These are phyloP conservation scores for Caryopteris hybrid DNA, from an alignment of 305 asterid species.

Conservation along the genomic window DNA sequence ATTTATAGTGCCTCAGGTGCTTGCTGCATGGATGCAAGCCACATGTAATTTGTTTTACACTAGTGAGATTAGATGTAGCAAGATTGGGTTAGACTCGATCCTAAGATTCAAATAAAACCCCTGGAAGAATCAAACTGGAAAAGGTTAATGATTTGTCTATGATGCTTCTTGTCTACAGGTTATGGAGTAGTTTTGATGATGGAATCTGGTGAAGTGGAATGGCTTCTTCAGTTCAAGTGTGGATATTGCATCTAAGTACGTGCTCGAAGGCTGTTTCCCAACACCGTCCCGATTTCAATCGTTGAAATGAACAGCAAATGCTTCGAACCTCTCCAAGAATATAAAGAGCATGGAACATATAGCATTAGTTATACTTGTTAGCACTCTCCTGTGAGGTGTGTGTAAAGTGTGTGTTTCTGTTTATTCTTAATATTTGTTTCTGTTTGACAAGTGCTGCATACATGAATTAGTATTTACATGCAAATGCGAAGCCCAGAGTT, in stretches of 20 bases:
- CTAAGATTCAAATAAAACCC: background rate
- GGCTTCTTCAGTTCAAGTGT: conserved; percentile 23
- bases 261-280: conserved; percentile 5
- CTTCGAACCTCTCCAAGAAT: background rate
- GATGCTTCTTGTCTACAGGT: conserved; percentile 9
- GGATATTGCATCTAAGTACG: conserved; percentile 12
- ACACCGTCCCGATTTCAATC: conserved; percentile 1
- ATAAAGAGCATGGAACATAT: too few species aligned
- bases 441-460: too few species aligned
- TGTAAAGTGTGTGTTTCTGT: too few species aligned
- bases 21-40: background rate
- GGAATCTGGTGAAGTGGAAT: conserved; percentile 6
- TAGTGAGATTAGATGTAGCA: too few species aligned
- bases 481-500: too few species aligned
- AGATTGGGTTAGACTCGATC: too few species aligned
- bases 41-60: too few species aligned
- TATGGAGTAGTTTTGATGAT: background rate
- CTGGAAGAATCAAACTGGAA: background rate
- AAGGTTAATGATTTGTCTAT: background rate
- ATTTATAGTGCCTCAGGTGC: background rate
- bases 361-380: too few species aligned
- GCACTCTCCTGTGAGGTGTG: too few species aligned
- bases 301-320: background rate
- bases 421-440: too few species aligned
- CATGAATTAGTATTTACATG: too few species aligned